phyloP scores from a whole-genome alignment of 2,329 filamentous ascomycete genomes.

The Diaporthe helianthi region DNA sequence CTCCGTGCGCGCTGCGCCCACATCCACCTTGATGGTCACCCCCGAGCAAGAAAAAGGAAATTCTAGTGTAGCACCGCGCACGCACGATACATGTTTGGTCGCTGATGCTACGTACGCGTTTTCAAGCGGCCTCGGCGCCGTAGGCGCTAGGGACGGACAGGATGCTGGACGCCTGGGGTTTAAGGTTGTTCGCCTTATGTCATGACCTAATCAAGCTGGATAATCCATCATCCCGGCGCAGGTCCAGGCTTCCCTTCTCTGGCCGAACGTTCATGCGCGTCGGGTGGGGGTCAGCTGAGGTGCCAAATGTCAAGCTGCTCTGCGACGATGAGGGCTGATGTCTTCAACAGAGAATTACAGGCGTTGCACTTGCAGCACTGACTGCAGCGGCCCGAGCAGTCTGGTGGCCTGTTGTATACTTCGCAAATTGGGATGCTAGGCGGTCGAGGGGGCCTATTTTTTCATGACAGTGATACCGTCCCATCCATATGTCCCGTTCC shows the following conservation, averaged over 20 bases:
- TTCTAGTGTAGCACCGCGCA: conserved; percentile 2
- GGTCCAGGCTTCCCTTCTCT: background rate
- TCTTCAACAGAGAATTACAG: background rate
- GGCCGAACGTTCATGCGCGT: background rate
- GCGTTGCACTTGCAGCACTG: background rate
- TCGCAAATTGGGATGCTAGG: background rate
- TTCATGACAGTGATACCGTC: background rate
- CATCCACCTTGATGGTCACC: conserved; percentile 1
- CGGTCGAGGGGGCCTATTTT: background rate
- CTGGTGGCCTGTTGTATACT: background rate
- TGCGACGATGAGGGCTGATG: background rate
- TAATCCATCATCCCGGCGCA: background rate
- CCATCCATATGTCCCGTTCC: no score
- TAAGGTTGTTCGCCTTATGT: background rate
- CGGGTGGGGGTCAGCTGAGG: background rate
- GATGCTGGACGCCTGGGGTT: background rate
- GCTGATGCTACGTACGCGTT: background rate
- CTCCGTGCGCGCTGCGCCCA: background rate
- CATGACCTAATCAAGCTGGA: background rate
- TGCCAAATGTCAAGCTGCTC: conserved; percentile 3
- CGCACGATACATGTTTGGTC: background rate
- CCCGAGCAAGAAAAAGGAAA: background rate
- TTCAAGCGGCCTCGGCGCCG: background rate
- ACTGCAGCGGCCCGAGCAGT: background rate
- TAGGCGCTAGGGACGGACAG: background rate